Percentiles rank a stretch among this genome's conserved stretches.
Conservation (phyloP, 1,284 basidiomycete genomes). For the Cutaneotrichosporon arboriforme region DNA sequence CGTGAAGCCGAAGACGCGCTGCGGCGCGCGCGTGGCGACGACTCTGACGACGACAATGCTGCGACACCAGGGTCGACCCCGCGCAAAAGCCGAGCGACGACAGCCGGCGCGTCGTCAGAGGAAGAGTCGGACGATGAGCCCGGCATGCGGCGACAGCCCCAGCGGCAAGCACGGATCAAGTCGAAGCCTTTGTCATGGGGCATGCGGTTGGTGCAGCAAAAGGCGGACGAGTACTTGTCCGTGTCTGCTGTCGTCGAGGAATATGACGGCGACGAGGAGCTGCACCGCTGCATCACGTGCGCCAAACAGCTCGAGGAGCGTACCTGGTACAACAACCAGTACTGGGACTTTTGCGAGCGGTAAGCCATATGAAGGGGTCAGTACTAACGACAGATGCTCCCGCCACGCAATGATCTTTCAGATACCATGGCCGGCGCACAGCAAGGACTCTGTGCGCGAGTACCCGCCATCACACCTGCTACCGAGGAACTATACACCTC, state of each 20-base stretch:
- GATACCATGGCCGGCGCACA: conserved; percentile 40
- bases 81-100: not conserved
- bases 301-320: conserved; percentile 29
- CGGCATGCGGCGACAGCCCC: conserved; percentile 3
- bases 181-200: not conserved
- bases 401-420: conserved; percentile 43
- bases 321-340: conserved; percentile 35
- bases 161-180: conserved; percentile 21
- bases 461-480: conserved; percentile 35
- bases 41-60: conserved; percentile 5
- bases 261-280: conserved; percentile 14
- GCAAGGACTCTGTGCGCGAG: conserved; percentile 25
- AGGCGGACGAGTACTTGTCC: too few relatives aligned
- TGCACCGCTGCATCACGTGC: conserved; percentile 35
- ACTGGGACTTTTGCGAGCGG: conserved; percentile 37
- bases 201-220: not conserved
- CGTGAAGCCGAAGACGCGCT: not conserved
- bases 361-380: too few relatives aligned
- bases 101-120: not conserved
- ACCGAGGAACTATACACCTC: conserved; percentile 27
- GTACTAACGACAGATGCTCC: conserved; percentile 18
- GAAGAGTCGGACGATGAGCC: conserved; percentile 16
- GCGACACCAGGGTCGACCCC: conserved; percentile 8
- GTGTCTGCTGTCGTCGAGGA: too few relatives aligned
- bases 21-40: not conserved